phyloP scores from a whole-genome alignment of 495 filamentous ascomycete genomes.

The Xylaria castorea region DNA sequence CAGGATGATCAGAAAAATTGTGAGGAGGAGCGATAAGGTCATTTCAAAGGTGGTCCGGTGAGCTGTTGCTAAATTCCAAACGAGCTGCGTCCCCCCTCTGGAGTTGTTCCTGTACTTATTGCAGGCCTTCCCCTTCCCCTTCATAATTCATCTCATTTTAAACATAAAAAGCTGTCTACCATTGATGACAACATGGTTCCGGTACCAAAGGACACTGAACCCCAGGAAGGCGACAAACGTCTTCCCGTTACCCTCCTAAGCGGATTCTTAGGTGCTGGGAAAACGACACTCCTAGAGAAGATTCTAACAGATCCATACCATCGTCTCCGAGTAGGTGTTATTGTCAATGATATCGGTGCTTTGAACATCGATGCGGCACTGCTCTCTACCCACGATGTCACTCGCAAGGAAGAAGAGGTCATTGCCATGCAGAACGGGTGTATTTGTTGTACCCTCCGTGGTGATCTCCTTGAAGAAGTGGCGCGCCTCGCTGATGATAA shows the following conservation, averaged over 20 bases:
- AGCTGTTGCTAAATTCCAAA: background rate
- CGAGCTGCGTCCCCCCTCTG: background rate
- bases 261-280: slow-evolving; percentile 55
- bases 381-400: slow-evolving; percentile 57
- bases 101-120: background rate
- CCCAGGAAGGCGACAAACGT: slow-evolving; percentile 18
- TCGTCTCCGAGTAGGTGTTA: slow-evolving; percentile 61
- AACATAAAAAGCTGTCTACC: background rate
- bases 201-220: background rate
- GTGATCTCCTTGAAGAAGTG: slow-evolving; percentile 63
- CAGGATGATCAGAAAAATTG: background rate
- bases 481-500: slow-evolving; percentile 56
- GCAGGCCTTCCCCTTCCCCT: background rate
- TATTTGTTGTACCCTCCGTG: slow-evolving; percentile 67
- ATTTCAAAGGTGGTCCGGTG: background rate
- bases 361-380: slow-evolving; percentile 65
- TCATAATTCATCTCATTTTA: too few relatives aligned
- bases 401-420: slow-evolving; percentile 57
- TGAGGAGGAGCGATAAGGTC: background rate
- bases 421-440: slow-evolving; percentile 69
- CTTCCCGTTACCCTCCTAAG: slow-evolving; percentile 42
- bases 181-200: background rate
- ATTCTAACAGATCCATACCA: slow-evolving; percentile 59
- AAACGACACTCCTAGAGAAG: slow-evolving; percentile 64
- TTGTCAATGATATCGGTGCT: slow-evolving; percentile 65